Conservation (phyloP, 1,139 yeast species). For the Pichia sp. region DNA sequence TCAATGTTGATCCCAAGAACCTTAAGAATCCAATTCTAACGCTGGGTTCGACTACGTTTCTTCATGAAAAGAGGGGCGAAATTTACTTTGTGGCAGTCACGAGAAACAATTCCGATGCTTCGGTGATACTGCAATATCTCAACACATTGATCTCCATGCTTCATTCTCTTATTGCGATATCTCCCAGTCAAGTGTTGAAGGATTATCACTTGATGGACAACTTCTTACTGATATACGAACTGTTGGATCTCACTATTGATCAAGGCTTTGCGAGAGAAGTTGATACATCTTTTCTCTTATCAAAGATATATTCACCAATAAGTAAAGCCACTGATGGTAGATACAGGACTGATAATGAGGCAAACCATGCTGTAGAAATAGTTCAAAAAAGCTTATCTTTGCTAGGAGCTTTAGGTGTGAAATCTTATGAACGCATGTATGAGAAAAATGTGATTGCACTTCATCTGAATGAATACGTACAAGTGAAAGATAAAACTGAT, state of each 20-base stretch:
- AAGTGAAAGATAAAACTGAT: neutral
- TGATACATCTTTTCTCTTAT: constrained; percentile 47
- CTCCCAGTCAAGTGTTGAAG: neutral
- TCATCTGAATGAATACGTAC: constrained; percentile 5
- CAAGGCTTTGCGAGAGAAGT: constrained; percentile 80
- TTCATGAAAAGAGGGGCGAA: constrained; percentile 66
- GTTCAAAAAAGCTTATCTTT: neutral
- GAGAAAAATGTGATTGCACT: neutral
- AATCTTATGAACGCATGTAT: neutral
- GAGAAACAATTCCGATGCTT: constrained; percentile 70
- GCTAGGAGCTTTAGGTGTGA: neutral
- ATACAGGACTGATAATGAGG: neutral
- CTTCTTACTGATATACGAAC: constrained; percentile 66
- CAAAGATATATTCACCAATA: constrained; percentile 17
- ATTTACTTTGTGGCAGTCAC: constrained; percentile 85
- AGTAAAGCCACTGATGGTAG: neutral
- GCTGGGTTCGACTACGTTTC: constrained; percentile 86
- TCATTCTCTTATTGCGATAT: neutral
- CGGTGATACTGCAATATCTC: constrained; percentile 64
- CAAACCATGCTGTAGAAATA: neutral
- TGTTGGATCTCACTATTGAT: constrained; percentile 72
- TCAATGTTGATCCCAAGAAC: constrained; percentile 73
- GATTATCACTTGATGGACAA: constrained; percentile 33
- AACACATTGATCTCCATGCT: constrained; percentile 35
- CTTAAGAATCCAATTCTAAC: constrained; percentile 80